Evolutionary conservation across 140 eudicot species (phyloP).

Genomic region (Erigeron philadelphicus): DNA sequence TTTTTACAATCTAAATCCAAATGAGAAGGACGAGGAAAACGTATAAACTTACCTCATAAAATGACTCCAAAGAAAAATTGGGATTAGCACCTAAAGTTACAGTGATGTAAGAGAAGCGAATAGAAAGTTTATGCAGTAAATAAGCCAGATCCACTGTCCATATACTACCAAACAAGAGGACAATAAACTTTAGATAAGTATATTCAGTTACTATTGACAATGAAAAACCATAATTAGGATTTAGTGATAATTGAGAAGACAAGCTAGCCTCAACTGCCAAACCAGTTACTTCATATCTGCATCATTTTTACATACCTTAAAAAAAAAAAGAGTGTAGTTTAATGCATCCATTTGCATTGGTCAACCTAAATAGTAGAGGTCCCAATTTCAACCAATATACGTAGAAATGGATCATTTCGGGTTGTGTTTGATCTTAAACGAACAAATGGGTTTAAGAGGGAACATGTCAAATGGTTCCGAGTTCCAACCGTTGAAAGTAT

Average conservation of each 20-base stretch:
- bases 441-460: not conserved
- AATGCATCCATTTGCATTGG: not conserved
- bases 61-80: conserved; percentile 62
- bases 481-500: not conserved
- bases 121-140: conserved; percentile 61
- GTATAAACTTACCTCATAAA: conserved; percentile 53
- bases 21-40: not conserved
- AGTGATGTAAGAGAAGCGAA: conserved; percentile 73
- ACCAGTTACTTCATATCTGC: too few relatives aligned
- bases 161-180: conserved; percentile 48
- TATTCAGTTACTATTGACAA: not conserved
- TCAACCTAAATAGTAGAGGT: not conserved
- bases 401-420: not conserved
- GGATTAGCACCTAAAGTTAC: conserved; percentile 89
- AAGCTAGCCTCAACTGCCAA: too few relatives aligned
- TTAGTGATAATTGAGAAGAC: too few relatives aligned
- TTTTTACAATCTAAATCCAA: not conserved
- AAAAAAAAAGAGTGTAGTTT: too few relatives aligned
- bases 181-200: not conserved
- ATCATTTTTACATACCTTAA: too few relatives aligned
- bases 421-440: not conserved
- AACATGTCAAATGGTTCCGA: not conserved
- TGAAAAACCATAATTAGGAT: not conserved
- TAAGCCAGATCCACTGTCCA: conserved; percentile 97
- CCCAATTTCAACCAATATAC: not conserved